Evolutionary conservation across 179 eudicot genomes (phyloP).

Genomic region (Silene coronaria): DNA sequence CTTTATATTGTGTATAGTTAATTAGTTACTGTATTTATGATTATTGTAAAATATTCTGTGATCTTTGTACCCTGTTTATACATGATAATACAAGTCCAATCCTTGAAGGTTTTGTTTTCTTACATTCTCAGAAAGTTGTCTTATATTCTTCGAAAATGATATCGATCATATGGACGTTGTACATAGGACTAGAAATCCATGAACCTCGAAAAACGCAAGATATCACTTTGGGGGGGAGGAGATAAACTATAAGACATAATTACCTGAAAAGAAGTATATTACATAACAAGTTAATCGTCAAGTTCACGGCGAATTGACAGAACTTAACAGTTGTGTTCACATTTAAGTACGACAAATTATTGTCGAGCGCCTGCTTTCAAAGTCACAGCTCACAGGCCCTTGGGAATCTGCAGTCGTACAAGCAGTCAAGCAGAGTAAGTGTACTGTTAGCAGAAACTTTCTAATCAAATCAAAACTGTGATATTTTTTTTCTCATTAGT

Average conservation of each 20-base stretch:
- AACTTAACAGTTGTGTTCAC: not conserved
- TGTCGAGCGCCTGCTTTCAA: not conserved
- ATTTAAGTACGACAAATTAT: not conserved
- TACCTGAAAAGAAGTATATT: no score
- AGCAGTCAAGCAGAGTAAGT: not conserved
- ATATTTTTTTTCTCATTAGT: not conserved
- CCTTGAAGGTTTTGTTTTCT: not conserved
- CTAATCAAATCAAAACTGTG: not conserved
- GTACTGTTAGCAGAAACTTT: not conserved
- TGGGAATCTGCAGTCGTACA: not conserved
- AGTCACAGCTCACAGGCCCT: no score
- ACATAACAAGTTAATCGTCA: not conserved
- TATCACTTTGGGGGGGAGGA: no score
- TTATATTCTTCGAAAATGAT: not conserved
- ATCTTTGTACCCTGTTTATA: no score
- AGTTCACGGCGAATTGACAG: not conserved
- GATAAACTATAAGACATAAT: no score
- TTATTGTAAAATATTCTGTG: not conserved
- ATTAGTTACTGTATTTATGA: not conserved
- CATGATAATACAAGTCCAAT: not conserved
- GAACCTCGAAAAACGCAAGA: no score
- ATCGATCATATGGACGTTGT: not conserved
- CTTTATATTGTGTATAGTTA: not conserved
- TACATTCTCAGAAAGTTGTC: not conserved
- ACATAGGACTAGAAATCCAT: no score